Evolutionary conservation across 192 early-diverging fungal genomes (phyloP).

Genomic region (Coemansia sp.): DNA sequence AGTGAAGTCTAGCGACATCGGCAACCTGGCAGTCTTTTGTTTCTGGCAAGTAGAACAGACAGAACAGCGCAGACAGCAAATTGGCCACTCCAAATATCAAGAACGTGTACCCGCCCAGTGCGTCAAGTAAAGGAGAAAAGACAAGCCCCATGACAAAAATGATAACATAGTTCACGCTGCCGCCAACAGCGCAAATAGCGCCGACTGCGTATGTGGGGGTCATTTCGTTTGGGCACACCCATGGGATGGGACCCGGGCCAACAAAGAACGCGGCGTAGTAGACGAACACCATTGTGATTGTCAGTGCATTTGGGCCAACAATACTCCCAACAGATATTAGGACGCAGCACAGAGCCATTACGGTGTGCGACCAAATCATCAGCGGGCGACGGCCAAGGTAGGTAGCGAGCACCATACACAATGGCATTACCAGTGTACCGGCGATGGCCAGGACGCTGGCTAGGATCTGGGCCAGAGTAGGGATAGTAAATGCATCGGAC

Average conservation of each 20-base stretch:
- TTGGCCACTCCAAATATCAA: slow-evolving; percentile 65
- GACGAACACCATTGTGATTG: slow-evolving; percentile 63
- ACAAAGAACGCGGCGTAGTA: slow-evolving; percentile 68
- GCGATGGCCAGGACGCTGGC: slow-evolving; percentile 26
- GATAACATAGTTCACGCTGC: slow-evolving; percentile 63
- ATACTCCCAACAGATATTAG: slow-evolving; percentile 61
- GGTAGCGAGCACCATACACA: slow-evolving; percentile 57
- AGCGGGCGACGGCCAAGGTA: slow-evolving; percentile 64
- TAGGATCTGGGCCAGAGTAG: slow-evolving; percentile 40
- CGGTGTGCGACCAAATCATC: slow-evolving; percentile 60
- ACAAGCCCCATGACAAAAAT: slow-evolving; percentile 58
- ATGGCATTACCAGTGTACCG: slow-evolving; percentile 18
- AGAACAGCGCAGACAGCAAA: slow-evolving; percentile 56
- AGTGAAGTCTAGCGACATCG: slow-evolving; percentile 53
- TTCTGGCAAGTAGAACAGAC: slow-evolving; percentile 69
- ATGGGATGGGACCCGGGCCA: slow-evolving; percentile 77
- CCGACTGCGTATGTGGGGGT: slow-evolving; percentile 71
- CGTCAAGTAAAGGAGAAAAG: slow-evolving; percentile 49
- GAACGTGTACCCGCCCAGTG: slow-evolving; percentile 51
- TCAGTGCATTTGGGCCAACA: slow-evolving; percentile 40
- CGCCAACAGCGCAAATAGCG: slow-evolving; percentile 61
- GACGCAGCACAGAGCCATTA: slow-evolving; percentile 59
- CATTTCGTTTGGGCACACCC: slow-evolving; percentile 72
- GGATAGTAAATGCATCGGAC: slow-evolving; percentile 15
- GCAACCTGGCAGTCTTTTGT: slow-evolving; percentile 68